Evolutionary conservation across 129 eudicot species (phyloP), one percentile per base, ranked within the genome.

Genomic region (Ambrosia artemisiifolia): DNA sequence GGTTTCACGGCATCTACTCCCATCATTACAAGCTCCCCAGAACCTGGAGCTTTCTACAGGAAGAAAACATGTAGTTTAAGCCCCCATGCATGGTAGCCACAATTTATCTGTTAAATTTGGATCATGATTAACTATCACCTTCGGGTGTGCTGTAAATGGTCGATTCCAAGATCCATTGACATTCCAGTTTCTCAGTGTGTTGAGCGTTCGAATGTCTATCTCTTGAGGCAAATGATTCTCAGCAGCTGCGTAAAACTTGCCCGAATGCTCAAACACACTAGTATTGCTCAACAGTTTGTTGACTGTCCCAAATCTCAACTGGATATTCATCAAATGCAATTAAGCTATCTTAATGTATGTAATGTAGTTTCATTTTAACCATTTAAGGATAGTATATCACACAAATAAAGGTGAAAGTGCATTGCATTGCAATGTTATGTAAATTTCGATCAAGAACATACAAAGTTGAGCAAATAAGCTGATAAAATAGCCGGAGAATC

Each of bases 161-260:
- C 93, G 72, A 55, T 78, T 79, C 96, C 96, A 90, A 50, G 78
- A 50, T 40, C 86, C 79, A 56, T 79, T 71, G 36, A 87, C 71
- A 56, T 84, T 82, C 96, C 93, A 90, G n/a, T 73, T 80, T 11
- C 83, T 80, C 18, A 72, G 34, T n/a, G 85, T 80, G 38, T 84
- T 56, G 1, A 90, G 74, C 12, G 96, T 84, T 2, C 10, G 68
- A 72, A 87, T 76, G 57, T 90, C 85, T 9, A 90, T 66, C 55
- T 84, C 90, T 69, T 87, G 90, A 70, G 96, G 96, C 75, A 82
- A 48, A 80, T 90, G 88, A 62, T 78, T 90, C 79, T 90, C 93
- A 17, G 90, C 79, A 53, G 72, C 67, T 0, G 96, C 73, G 51
- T 86, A 90, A 42, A 71, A 70, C 70, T 83, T 90, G 4, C 88